phyloP scores from a whole-genome alignment of 1,139 yeast species.

The Geotrichum restrictum region DNA sequence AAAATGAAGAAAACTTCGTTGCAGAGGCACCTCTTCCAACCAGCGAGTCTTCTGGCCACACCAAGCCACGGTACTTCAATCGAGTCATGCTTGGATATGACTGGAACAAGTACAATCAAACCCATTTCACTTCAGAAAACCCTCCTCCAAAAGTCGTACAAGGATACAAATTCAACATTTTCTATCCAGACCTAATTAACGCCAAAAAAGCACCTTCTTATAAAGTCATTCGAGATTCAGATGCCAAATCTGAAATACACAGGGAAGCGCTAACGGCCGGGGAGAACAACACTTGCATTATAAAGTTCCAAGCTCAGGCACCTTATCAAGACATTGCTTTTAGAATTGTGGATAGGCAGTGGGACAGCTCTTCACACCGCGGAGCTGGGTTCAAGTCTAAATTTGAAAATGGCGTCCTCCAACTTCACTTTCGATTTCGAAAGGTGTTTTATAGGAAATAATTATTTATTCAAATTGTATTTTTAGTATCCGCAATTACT shows the following conservation, averaged over 20 bases:
- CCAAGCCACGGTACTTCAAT: slow-evolving; percentile 36
- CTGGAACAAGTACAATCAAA: slow-evolving; percentile 40
- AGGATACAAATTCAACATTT: slow-evolving; percentile 41
- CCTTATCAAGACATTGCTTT: slow-evolving; percentile 40
- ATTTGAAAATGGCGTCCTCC: slow-evolving; percentile 40
- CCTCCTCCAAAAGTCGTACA: slow-evolving; percentile 42
- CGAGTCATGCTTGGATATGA: slow-evolving; percentile 39
- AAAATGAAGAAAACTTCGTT: slow-evolving; percentile 18
- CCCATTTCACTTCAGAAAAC: slow-evolving; percentile 37
- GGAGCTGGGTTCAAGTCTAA: slow-evolving; percentile 35
- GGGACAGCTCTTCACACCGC: slow-evolving; percentile 38
- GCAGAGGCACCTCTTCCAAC: slow-evolving; percentile 21
- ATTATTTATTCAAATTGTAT: slow-evolving; percentile 1
- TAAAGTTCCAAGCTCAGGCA: slow-evolving; percentile 37
- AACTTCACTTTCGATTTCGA: slow-evolving; percentile 39
- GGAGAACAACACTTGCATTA: slow-evolving; percentile 33
- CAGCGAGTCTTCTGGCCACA: slow-evolving; percentile 24
- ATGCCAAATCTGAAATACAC: slow-evolving; percentile 18
- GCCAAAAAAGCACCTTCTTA: slow-evolving; percentile 36
- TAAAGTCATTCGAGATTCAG: slow-evolving; percentile 30
- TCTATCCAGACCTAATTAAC: slow-evolving; percentile 37
- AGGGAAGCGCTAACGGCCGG: slow-evolving; percentile 22
- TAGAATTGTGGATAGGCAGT: slow-evolving; percentile 38
- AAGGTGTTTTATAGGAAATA: slow-evolving; percentile 33
- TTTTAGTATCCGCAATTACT: neutral